Evolutionary conservation across 768 basidiomycete species (phyloP), one percentile per base, ranked within the genome.

Genomic region (Cystofilobasidium macerans): DNA sequence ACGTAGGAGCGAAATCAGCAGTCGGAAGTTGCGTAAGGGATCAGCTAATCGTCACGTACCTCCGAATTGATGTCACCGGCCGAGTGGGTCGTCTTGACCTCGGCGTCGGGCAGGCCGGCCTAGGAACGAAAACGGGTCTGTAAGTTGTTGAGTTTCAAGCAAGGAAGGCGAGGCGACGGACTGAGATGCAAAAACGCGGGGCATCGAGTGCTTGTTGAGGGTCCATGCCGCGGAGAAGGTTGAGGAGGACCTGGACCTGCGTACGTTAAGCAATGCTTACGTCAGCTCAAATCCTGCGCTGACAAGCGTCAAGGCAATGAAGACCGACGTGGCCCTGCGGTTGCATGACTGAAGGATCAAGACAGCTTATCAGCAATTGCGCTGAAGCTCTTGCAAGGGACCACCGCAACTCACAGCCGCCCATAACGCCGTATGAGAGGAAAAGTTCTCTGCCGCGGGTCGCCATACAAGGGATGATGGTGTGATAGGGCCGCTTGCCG

Each of bases 101-200:
- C 79, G 2, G 81, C 72, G 38, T 68, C 61, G 13, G 67, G 61
- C 5, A 68, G 48, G 20, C 61, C 62, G 18, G 67, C 67, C 45
- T 61, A 20, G 13, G 38, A 13, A 6, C 20, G 22, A 28, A 30
- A 42, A 24, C 22, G 48, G 22, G 26, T 22, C 33, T 36, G 22
- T 57, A 28, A 14, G 26, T 28, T 9, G 35, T 2, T 32, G 22
- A 30, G 22, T 47, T 20, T n/a, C 30, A 47, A 62, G 2, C n/a
- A 35, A 24, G 86, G 84, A 0, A 88, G 86, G 64, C 81, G 81
- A 30, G 24, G 14, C 6, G 13, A 22, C 87, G 88, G 22, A 89
- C 83, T 18, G 90, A 92, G 65, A 98, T 97, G 74, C 93, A 98
- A 78, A 98, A 95, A 18, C 94, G 84, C 12, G 93, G 94, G 0